A percentile compares a stretch with the other conserved stretches of the same genome.
These are phyloP conservation scores for Sporothrix variecibatus DNA, from an alignment of 2,329 filamentous ascomycete genomes.

Conservation along the genomic window DNA sequence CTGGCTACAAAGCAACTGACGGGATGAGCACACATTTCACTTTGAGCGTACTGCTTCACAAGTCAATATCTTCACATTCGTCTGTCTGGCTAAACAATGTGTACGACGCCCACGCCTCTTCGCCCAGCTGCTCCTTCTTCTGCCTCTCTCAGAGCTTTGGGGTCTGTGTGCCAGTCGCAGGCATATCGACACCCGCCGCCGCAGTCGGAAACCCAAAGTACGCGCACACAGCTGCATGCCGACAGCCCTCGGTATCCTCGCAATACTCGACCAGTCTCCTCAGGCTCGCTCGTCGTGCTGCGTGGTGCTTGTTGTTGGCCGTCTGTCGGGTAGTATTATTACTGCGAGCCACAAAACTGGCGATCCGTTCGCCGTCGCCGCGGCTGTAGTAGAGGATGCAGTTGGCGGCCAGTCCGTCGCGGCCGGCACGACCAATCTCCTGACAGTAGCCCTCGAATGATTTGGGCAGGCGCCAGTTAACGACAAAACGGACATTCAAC, in stretches of 20 bases:
- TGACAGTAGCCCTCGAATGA: slow-evolving; percentile 97
- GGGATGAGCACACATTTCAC: neutral
- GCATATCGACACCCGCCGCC: slow-evolving; percentile 67
- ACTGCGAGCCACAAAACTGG: slow-evolving; percentile 48
- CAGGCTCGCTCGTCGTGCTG: slow-evolving; percentile 60
- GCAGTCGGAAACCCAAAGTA: slow-evolving; percentile 71
- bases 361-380: slow-evolving; percentile 78
- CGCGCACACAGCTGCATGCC: slow-evolving; percentile 71
- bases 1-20: slow-evolving; percentile 9
- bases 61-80: neutral
- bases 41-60: neutral
- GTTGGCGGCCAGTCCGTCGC: slow-evolving; percentile 82
- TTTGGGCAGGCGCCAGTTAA: slow-evolving; percentile 92
- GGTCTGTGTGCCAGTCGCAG: slow-evolving; percentile 77
- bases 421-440: slow-evolving; percentile 86
- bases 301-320: slow-evolving; percentile 46
- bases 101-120: slow-evolving; percentile 54
- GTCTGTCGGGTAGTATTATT: slow-evolving; percentile 42
- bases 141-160: slow-evolving; percentile 56
- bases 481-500: slow-evolving; percentile 88
- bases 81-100: neutral
- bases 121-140: slow-evolving; percentile 58
- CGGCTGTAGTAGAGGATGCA: slow-evolving; percentile 91
- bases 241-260: slow-evolving; percentile 71
- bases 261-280: slow-evolving; percentile 76